Evolutionary conservation across 345 rosid genomes (phyloP), one percentile per base, ranked within the genome.

Genomic region (Eucalyptus camaldulensis): DNA sequence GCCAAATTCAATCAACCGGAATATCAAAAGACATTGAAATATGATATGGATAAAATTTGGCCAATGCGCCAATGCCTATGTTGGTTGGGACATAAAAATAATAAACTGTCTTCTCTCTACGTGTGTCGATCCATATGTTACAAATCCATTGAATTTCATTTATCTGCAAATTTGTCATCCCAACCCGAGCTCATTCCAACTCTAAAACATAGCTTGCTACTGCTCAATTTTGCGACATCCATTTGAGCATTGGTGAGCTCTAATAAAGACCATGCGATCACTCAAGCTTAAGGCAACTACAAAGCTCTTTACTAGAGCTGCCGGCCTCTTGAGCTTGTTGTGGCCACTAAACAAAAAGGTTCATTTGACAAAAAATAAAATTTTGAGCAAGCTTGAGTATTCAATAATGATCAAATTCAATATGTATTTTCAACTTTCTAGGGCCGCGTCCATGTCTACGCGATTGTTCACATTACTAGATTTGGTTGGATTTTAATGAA

Each of bases 391-490:
- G 69, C 8, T 27, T 0, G n/a, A 27, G 44, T 33, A 21, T 69
- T 69, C 24, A 22, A 56, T 9, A 24, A 29, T 56, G 10, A 56
- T 24, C 6, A 1, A 56, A 56, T 4, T 22, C 13, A 0, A 22
- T 56, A 56, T 65, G 1, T 0, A 8, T n/a, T 65, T 65, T 65
- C 4, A n/a, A 13, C 15, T 29, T 60, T 3, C 1, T 67, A 21
- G 0, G 3, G 6, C 0, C 3, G 1, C 21, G 6, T 15, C 1
- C 1, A 2, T 24, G 17, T 31, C 80, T 8, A 4, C 0, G 37
- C 6, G 5, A 31, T 1, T 67, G 3, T 1, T 67, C 13, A 72
- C 3, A 14, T 19, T 2, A 45, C 6, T 5, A 45, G 25, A 72
- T 37, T 37, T 76, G 5, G 25, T 8, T 10, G 2, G 27, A 76